These are phyloP conservation scores for Wallacemonas sp. DNA, from an alignment of 208 protist genomes.

Conservation along the genomic window DNA sequence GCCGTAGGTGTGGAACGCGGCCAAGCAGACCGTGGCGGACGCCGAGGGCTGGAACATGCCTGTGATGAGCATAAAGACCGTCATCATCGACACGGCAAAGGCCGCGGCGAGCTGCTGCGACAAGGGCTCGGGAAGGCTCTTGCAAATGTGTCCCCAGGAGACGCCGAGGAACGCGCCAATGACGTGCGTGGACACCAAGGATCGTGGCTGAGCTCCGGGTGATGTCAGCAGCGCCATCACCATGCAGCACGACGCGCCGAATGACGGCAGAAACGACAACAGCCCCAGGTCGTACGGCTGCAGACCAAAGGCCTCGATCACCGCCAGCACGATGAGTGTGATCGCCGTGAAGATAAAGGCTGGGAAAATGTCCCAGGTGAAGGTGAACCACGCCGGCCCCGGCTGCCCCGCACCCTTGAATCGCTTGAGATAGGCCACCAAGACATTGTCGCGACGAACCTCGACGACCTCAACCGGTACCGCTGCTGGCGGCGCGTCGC, in stretches of 20 bases:
- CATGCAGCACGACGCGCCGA: conserved; percentile 63
- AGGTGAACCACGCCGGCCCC: conserved; percentile 35
- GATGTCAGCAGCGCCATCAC: conserved; percentile 54
- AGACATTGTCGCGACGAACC: conserved; percentile 14
- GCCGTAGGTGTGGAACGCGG: conserved; percentile 56
- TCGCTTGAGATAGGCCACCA: conserved; percentile 42
- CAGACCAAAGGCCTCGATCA: conserved; percentile 53
- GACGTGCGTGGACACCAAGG: conserved; percentile 52
- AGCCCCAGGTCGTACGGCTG: conserved; percentile 46
- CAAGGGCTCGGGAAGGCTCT: conserved; percentile 41
- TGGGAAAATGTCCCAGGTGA: conserved; percentile 41
- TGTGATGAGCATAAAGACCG: conserved; percentile 49
- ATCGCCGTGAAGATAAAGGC: conserved; percentile 56
- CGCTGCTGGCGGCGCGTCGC: conserved; percentile 1
- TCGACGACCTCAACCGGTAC: conserved; percentile 25
- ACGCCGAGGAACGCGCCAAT: conserved; percentile 63
- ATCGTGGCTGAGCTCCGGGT: conserved; percentile 58
- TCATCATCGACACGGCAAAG: conserved; percentile 59
- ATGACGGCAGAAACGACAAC: conserved; percentile 55
- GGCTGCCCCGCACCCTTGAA: conserved; percentile 43
- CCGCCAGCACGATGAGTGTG: conserved; percentile 51
- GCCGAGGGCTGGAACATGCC: conserved; percentile 64
- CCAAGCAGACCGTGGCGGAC: conserved; percentile 67
- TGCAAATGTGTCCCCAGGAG: conserved; percentile 55
- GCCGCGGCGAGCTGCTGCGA: conserved; percentile 52